Conservation (phyloP, 1,284 basidiomycete species). For the Athelia psychrophila region DNA sequence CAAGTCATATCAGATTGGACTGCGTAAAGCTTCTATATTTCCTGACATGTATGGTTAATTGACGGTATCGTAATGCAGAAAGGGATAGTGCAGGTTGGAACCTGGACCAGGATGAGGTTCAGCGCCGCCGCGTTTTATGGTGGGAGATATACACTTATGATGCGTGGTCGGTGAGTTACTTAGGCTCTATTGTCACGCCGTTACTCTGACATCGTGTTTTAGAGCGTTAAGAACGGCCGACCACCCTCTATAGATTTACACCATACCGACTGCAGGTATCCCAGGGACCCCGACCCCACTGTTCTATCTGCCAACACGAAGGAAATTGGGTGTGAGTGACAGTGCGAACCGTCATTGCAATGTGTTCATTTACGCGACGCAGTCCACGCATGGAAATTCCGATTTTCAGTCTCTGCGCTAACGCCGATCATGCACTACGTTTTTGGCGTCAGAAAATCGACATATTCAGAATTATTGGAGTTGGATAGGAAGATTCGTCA, state of each 20-base stretch:
- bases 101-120: slow-evolving; percentile 43
- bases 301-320: slow-evolving; percentile 27
- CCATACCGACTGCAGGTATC: slow-evolving; percentile 47
- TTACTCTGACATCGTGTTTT: too few relatives aligned
- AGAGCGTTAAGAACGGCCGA: slow-evolving; percentile 47
- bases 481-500: slow-evolving; percentile 45
- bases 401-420: slow-evolving; percentile 44
- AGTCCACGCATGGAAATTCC: slow-evolving; percentile 49
- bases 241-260: slow-evolving; percentile 42
- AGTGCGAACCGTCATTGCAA: too few relatives aligned
- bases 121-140: slow-evolving; percentile 46
- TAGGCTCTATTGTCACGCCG: too few relatives aligned
- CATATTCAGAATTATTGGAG: slow-evolving; percentile 38
- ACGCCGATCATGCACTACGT: slow-evolving; percentile 39
- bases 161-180: slow-evolving; percentile 46
- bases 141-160: slow-evolving; percentile 56
- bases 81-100: slow-evolving; percentile 52
- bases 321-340: slow-evolving; percentile 45
- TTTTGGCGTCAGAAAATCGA: slow-evolving; percentile 31
- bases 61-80: slow-evolving; percentile 36
- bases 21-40: slow-evolving; percentile 41
- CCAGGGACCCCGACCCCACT: slow-evolving; percentile 35
- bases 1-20: slow-evolving; percentile 37
- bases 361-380: too few relatives aligned
- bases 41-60: not conserved